Evolutionary conservation across 331 rosid species (phyloP).

Genomic region (Stylosanthes scabra): DNA sequence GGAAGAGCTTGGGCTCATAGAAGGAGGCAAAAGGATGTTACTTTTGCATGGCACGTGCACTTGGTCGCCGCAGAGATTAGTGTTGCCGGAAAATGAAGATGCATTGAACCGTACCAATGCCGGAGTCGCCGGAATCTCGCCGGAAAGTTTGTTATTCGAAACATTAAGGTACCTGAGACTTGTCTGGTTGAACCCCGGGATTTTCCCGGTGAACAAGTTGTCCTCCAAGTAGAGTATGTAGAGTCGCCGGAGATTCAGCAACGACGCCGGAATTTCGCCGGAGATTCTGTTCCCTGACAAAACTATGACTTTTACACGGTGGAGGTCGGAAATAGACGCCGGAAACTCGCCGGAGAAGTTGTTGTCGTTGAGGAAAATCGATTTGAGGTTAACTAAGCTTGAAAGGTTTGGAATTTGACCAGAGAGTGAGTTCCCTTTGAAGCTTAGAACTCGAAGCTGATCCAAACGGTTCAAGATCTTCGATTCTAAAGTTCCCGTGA

Average conservation of each 20-base stretch:
- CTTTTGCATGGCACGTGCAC: slow-evolving; percentile 43
- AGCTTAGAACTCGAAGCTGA: slow-evolving; percentile 90
- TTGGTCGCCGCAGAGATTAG: slow-evolving; percentile 69
- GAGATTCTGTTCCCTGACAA: slow-evolving; percentile 68
- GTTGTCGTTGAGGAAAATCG: slow-evolving; percentile 71
- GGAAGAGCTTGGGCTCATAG: slow-evolving; percentile 52
- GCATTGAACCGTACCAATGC: slow-evolving; percentile 66
- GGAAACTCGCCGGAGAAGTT: slow-evolving; percentile 82
- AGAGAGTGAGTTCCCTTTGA: slow-evolving; percentile 76
- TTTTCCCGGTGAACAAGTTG: slow-evolving; percentile 59
- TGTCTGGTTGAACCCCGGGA: slow-evolving; percentile 81
- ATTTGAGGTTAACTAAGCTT: slow-evolving; percentile 70
- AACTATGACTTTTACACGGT: slow-evolving; percentile 73
- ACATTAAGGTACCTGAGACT: slow-evolving; percentile 78
- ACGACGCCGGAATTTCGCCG: slow-evolving; percentile 67
- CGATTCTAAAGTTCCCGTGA: slow-evolving; percentile 62
- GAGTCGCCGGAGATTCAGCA: slow-evolving; percentile 72
- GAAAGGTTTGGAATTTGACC: slow-evolving; percentile 82
- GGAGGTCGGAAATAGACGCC: slow-evolving; percentile 63
- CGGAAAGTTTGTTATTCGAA: slow-evolving; percentile 80
- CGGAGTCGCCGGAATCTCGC: slow-evolving; percentile 71
- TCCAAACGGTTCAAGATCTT: slow-evolving; percentile 69
- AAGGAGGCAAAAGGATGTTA: slow-evolving; percentile 36
- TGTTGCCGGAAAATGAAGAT: slow-evolving; percentile 72
- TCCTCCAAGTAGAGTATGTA: slow-evolving; percentile 67